Evolutionary conservation across 306 rosid species (phyloP).

Genomic region (Cercis canadensis): DNA sequence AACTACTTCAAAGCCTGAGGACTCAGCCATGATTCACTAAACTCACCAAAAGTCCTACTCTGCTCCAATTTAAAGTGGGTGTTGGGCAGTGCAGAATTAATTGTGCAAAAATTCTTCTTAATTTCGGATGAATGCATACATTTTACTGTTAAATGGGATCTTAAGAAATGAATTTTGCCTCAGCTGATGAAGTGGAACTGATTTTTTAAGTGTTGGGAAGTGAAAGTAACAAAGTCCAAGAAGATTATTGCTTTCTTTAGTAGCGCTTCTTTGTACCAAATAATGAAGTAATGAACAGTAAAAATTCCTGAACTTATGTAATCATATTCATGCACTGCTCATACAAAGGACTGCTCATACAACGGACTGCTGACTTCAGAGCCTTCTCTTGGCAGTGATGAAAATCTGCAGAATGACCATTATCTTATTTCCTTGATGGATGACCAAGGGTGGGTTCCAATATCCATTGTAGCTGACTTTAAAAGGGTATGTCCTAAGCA

Average conservation of each 20-base stretch:
- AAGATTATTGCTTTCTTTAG: conserved; percentile 5
- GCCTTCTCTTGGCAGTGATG: conserved; percentile 82
- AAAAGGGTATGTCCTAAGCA: conserved; percentile 71
- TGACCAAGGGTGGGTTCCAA: conserved; percentile 91
- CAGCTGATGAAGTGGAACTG: conserved; percentile 31
- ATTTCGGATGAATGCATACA: conserved; percentile 22
- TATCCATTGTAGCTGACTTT: conserved; percentile 73
- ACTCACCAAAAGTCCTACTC: too few species aligned
- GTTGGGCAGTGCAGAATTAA: too few species aligned
- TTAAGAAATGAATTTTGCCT: background rate
- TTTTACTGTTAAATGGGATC: conserved; percentile 16
- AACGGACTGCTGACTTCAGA: conserved; percentile 50
- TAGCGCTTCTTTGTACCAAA: background rate
- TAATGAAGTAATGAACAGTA: conserved; percentile 3
- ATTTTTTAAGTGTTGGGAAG: conserved; percentile 7
- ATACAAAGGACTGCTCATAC: conserved; percentile 14
- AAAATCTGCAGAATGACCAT: conserved; percentile 79
- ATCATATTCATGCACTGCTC: background rate
- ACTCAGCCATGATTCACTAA: too few species aligned
- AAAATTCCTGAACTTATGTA: conserved; percentile 17
- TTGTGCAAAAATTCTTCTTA: conserved; percentile 7
- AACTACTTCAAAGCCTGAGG: too few species aligned
- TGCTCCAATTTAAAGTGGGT: too few species aligned
- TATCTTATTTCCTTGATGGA: conserved; percentile 88
- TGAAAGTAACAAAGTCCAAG: conserved; percentile 11